Conservation (phyloP, 1,139 yeast species). For the Candida sanyaensis region DNA sequence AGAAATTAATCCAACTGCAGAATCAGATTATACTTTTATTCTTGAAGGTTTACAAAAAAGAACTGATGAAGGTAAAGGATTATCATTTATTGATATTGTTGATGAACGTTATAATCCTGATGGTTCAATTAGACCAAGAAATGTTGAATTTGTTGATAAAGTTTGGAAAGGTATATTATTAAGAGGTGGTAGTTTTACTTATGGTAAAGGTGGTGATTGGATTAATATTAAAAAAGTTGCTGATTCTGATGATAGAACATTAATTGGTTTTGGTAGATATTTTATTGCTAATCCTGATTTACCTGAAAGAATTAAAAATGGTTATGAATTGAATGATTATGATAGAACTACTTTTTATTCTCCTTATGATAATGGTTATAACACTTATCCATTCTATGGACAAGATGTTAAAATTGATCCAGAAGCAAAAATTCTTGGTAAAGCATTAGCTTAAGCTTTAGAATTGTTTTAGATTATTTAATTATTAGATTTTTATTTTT, state of each 20-base stretch:
- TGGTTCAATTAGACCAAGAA: constrained; percentile 13
- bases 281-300: constrained; percentile 58
- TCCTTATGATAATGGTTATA: constrained; percentile 26
- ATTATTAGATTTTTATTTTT: neutral
- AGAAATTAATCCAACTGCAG: constrained; percentile 30
- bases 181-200: constrained; percentile 47
- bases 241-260: constrained; percentile 36
- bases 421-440: constrained; percentile 16
- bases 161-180: constrained; percentile 52
- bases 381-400: constrained; percentile 19
- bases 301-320: constrained; percentile 44
- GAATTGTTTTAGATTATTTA: neutral
- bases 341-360: constrained; percentile 26
- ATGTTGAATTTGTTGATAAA: constrained; percentile 30
- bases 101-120: constrained; percentile 36
- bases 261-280: constrained; percentile 48
- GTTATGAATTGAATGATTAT: constrained; percentile 36
- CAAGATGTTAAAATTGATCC: constrained; percentile 15
- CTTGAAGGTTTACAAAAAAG: constrained; percentile 38
- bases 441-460: constrained; percentile 10
- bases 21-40: constrained; percentile 35
- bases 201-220: constrained; percentile 21
- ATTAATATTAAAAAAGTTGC: constrained; percentile 22
- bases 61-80: constrained; percentile 36
- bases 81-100: constrained; percentile 55